Evolutionary conservation across 2,329 filamentous ascomycete genomes (phyloP).

Genomic region (Nothophoma quercina): DNA sequence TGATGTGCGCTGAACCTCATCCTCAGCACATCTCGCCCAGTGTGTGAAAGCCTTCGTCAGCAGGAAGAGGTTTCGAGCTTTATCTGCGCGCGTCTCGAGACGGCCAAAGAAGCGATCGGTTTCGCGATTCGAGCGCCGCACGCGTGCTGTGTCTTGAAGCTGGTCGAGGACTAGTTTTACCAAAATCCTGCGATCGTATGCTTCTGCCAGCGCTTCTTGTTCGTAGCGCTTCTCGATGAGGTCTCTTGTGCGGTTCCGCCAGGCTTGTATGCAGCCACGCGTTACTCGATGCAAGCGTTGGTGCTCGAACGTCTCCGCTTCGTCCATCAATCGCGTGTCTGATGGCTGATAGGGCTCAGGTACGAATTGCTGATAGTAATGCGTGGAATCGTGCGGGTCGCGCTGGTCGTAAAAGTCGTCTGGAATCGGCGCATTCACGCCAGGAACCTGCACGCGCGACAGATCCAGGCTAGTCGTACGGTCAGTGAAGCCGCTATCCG

Average conservation of each 20-base stretch:
- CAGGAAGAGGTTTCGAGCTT: slow-evolving; percentile 71
- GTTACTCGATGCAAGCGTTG: slow-evolving; percentile 38
- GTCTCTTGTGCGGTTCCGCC: slow-evolving; percentile 55
- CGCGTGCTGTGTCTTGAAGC: slow-evolving; percentile 31
- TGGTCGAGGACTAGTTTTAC: slow-evolving; percentile 61
- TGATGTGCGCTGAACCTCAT: slow-evolving; percentile 71
- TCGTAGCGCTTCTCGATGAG: slow-evolving; percentile 34
- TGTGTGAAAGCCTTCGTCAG: slow-evolving; percentile 70
- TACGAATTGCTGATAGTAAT: slow-evolving; percentile 30
- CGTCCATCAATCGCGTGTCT: slow-evolving; percentile 59
- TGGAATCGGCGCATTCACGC: slow-evolving; percentile 47
- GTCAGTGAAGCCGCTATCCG: slow-evolving; percentile 43
- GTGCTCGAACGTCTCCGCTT: slow-evolving; percentile 55
- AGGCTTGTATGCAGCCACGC: slow-evolving; percentile 51
- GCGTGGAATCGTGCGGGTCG: slow-evolving; percentile 15
- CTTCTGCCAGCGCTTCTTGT: slow-evolving; percentile 48
- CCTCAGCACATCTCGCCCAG: slow-evolving; percentile 71
- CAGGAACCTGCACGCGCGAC: slow-evolving; percentile 42
- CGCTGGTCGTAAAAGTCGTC: slow-evolving; percentile 12
- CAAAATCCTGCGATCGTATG: slow-evolving; percentile 60
- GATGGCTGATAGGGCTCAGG: slow-evolving; percentile 57
- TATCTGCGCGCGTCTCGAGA: slow-evolving; percentile 66
- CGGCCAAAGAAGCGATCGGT: slow-evolving; percentile 63
- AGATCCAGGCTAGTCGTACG: slow-evolving; percentile 39
- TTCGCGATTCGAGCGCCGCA: slow-evolving; percentile 53